These are phyloP conservation scores for Rhynchospora breviuscula DNA, from an alignment of 176 grass and related monocot species.

Conservation along the genomic window DNA sequence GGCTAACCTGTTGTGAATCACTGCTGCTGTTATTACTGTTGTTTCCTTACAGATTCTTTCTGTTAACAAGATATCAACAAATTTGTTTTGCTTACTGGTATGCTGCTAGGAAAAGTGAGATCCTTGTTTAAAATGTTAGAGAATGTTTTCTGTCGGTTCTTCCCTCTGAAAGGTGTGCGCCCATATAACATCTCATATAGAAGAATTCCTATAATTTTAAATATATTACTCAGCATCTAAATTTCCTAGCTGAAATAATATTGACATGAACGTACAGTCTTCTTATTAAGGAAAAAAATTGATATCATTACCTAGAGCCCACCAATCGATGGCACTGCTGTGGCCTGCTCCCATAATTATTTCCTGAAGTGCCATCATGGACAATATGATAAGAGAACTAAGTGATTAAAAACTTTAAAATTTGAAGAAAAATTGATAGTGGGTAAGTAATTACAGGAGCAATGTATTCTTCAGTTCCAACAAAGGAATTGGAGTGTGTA, in stretches of 20 bases:
- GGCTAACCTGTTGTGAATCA: conserved; percentile 57
- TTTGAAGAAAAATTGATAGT: conserved; percentile 3
- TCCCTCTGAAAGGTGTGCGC: conserved; percentile 96
- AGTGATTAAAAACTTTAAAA: conserved; percentile 18
- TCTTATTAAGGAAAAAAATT: background rate
- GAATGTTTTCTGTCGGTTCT: conserved; percentile 93
- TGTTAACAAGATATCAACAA: background rate
- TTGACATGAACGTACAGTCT: background rate
- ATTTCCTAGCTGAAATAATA: background rate
- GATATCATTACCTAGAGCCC: conserved; percentile 80
- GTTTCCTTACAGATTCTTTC: background rate
- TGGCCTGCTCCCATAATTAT: conserved; percentile 76
- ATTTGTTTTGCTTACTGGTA: conserved; percentile 58
- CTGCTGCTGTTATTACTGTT: conserved; percentile 3
- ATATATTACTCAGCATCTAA: background rate
- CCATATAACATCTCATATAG: conserved; percentile 98
- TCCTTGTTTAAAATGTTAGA: conserved; percentile 87
- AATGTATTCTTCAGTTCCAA: conserved; percentile 99
- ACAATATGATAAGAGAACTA: conserved; percentile 12
- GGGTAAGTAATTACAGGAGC: conserved; percentile 62
- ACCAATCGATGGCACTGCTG: conserved; percentile 98
- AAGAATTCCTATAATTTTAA: conserved; percentile 66
- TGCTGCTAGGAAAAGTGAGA: conserved; percentile 89
- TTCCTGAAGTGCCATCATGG: conserved; percentile 51
- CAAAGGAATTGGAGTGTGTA: conserved; percentile 96